Conservation (phyloP, 148 eudicot species). For the Chenopodium album region DNA sequence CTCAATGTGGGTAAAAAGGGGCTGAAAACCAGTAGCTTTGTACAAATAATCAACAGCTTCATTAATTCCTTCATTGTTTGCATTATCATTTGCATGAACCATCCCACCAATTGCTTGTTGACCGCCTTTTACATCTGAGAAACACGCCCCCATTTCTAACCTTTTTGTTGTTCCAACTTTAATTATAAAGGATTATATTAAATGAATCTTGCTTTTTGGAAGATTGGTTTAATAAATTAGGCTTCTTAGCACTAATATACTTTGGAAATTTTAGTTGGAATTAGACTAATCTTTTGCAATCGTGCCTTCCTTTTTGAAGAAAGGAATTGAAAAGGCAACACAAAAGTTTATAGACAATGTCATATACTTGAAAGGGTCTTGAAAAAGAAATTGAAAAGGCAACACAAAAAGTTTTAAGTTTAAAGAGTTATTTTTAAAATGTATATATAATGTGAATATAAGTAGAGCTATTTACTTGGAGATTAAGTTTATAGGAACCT, state of each 20-base stretch:
- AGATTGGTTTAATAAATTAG: not conserved
- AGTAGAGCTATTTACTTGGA: too few species aligned
- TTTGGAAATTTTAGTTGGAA: not conserved
- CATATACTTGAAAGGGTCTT: not conserved
- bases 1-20: slow-evolving; percentile 54
- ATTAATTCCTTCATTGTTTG: not conserved
- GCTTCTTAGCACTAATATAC: not conserved
- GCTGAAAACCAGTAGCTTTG: slow-evolving; percentile 41
- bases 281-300: not conserved
- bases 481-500: too few species aligned
- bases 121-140: slow-evolving; percentile 23
- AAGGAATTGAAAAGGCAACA: not conserved
- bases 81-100: not conserved
- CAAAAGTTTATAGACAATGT: too few species aligned
- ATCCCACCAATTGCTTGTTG: slow-evolving; percentile 15
- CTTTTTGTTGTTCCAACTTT: too few species aligned
- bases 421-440: too few species aligned
- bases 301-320: not conserved
- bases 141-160: slow-evolving; percentile 22
- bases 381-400: not conserved
- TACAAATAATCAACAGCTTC: slow-evolving; percentile 26
- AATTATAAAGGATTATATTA: not conserved
- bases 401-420: not conserved
- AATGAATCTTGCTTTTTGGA: not conserved
- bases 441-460: too few species aligned